These are phyloP conservation scores for Neofusicoccum ribis DNA, from an alignment of 2,329 filamentous ascomycete genomes.

Conservation along the genomic window DNA sequence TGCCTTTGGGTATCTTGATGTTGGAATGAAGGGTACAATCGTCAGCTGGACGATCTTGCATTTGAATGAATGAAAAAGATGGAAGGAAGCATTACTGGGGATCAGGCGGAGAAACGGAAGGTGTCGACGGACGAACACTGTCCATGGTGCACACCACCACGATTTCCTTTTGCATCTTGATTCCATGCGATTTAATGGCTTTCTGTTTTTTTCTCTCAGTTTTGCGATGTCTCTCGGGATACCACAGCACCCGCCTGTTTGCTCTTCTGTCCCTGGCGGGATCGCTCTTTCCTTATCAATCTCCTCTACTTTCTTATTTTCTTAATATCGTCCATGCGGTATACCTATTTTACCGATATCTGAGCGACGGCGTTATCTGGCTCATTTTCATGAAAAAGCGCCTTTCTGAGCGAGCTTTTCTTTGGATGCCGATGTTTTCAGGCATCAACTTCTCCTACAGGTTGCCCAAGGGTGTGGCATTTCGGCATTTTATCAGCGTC, in stretches of 20 bases:
- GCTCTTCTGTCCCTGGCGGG: background rate
- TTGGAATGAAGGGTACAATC: background rate
- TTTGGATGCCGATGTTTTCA: too few relatives aligned
- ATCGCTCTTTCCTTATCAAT: background rate
- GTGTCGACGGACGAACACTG: background rate
- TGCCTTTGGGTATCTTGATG: background rate
- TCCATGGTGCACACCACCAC: background rate
- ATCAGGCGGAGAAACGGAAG: background rate
- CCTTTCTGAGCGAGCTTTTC: too few relatives aligned
- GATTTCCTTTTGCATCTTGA: background rate
- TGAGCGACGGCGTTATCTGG: slow-evolving; percentile 2
- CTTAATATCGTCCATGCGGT: background rate
- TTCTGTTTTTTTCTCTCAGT: background rate
- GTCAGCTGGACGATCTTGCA: background rate
- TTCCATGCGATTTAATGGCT: background rate
- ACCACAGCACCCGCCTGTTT: background rate
- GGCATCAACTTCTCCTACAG: background rate
- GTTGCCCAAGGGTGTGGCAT: background rate
- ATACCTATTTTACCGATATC: background rate
- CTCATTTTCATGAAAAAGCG: background rate
- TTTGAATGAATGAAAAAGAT: background rate
- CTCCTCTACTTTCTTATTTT: background rate
- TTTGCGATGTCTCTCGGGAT: slow-evolving; percentile 3
- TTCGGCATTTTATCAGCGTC: background rate
- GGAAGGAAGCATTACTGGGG: too few relatives aligned